These are phyloP conservation scores for Hypoxylon sp. DNA, from an alignment of 2,329 filamentous ascomycete genomes.

Conservation along the genomic window DNA sequence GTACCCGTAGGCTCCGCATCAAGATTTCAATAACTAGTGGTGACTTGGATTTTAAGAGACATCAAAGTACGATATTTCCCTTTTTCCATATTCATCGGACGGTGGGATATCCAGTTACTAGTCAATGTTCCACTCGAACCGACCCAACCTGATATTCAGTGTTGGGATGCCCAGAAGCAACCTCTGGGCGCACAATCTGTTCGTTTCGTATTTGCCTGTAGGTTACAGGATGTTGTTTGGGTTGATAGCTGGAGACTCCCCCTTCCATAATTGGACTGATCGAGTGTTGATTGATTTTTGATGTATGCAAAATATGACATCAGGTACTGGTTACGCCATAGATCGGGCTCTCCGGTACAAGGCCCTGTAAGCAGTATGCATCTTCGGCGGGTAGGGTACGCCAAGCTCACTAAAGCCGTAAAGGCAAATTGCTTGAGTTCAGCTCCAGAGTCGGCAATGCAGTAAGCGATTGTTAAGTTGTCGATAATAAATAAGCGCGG, in stretches of 20 bases:
- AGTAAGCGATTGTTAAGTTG: conserved; percentile 21
- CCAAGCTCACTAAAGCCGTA: not conserved
- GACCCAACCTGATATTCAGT: not conserved
- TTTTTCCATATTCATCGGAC: not conserved
- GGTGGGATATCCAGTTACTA: conserved; percentile 1
- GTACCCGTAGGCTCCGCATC: conserved; percentile 2
- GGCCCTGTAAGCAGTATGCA: not conserved
- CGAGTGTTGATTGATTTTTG: not conserved
- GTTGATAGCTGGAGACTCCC: not conserved
- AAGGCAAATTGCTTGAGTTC: conserved; percentile 17
- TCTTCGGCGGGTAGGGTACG: not conserved
- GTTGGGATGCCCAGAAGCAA: not conserved
- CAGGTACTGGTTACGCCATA: no score
- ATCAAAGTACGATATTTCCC: not conserved
- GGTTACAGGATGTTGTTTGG: not conserved
- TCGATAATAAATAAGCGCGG: conserved; percentile 4
- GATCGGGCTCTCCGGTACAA: not conserved
- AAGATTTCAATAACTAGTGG: conserved; percentile 8
- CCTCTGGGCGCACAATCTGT: not conserved
- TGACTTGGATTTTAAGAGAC: not conserved
- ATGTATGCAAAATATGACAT: not conserved
- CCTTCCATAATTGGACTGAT: not conserved
- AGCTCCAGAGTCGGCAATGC: conserved; percentile 27
- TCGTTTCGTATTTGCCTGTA: not conserved
- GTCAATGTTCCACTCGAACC: conserved; percentile 1